Evolutionary conservation across 1,284 basidiomycete species (phyloP), one percentile per base, ranked within the genome.

Genomic region (Volvariella surrecta): DNA sequence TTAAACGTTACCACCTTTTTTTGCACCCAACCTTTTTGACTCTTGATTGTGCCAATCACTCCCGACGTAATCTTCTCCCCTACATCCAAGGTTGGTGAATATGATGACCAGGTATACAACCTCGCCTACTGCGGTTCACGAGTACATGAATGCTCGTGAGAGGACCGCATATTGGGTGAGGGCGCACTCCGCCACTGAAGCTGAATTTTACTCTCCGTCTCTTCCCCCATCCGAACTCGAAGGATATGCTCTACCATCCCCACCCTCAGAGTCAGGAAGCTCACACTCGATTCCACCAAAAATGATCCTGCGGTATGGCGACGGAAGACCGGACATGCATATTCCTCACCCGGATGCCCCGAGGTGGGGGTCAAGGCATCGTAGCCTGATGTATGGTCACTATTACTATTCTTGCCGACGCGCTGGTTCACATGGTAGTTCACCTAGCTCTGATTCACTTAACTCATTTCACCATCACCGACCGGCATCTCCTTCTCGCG

Each of bases 81-180:
- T 49, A 34, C 44, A 46, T 45, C 44, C 52, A 37, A 44, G 18
- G 4, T 18, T n/a, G 19, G 30, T 32, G 22, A 39, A 46, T 48
- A 44, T 50, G 48, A 82, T 85, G 81, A 80, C 80, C 43, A 80
- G 82, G 63, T 81, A 79, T 60, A 71, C 73, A 1, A 66, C 71
- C 32, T 75, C 74, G 37, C 71, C 79, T 3, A 72, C 76, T 48
- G 74, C 75, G 34, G 61, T 75, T 42, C 69, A 68, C 40, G 70
- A 76, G 54, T 80, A 68, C 54, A 68, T 73, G 60, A 66, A 62
- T 45, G 64, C 79, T 48, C 73, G 70, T 43, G 69, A 77, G 24
- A 72, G 82, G 39, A 82, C 79, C 3, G 68, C 69, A 13, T 55
- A 70, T 53, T 85, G 82, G 82, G 72, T 85, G 15, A 58, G 61